These are phyloP conservation scores for Pascua sp. DNA, from an alignment of 1,284 basidiomycete genomes.

Conservation along the genomic window DNA sequence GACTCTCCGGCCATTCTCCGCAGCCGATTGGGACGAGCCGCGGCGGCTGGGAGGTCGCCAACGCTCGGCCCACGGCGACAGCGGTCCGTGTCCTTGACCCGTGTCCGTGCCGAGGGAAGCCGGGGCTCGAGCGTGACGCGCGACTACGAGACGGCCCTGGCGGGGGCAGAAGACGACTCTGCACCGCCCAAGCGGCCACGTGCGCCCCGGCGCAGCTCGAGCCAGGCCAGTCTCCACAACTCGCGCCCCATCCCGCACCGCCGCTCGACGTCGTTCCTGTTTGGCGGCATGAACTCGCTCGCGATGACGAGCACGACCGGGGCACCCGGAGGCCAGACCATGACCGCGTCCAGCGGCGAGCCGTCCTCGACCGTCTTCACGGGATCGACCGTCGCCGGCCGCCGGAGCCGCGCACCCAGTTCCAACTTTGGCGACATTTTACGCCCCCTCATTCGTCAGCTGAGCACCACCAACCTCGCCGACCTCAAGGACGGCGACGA, in stretches of 20 bases:
- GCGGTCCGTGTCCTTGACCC: not conserved
- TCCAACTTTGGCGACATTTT: conserved; percentile 13
- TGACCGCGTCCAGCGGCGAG: conserved; percentile 5
- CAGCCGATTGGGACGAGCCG: not conserved
- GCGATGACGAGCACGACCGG: conserved; percentile 8
- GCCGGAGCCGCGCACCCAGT: conserved; percentile 18
- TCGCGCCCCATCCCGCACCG: conserved; percentile 9
- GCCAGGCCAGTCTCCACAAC: conserved; percentile 15
- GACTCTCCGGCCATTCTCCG: too few species aligned
- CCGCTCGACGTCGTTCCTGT: conserved; percentile 39
- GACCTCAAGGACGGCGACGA: conserved; percentile 17
- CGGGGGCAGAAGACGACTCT: conserved; percentile 20
- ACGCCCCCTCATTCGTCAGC: conserved; percentile 26
- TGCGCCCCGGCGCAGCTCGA: conserved; percentile 11
- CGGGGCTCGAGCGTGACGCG: conserved; percentile 1
- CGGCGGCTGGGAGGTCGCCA: not conserved
- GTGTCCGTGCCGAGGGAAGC: not conserved
- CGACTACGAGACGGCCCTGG: conserved; percentile 13
- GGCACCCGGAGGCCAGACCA: not conserved
- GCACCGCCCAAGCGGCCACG: conserved; percentile 13
- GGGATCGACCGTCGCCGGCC: conserved; percentile 7
- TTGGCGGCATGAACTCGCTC: conserved; percentile 41
- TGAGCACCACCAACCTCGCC: conserved; percentile 24
- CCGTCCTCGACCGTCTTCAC: not conserved
- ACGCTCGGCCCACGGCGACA: not conserved